phyloP scores from a whole-genome alignment of 176 grass and related monocot species.

The Dendrocalamus sinicus region DNA sequence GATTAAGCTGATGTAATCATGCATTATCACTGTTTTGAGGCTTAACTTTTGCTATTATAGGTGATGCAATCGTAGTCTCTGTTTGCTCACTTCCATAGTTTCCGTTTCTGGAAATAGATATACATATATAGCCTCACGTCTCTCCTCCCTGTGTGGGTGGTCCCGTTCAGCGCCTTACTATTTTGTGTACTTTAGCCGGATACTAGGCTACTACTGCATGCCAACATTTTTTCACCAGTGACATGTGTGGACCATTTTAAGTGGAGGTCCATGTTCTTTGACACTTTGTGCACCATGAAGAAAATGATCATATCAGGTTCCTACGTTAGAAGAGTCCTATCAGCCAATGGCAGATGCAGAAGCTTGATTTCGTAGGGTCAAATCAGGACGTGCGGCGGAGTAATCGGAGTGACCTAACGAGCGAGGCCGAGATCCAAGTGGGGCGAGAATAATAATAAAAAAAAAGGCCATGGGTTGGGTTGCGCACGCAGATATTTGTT shows the following conservation, averaged over 20 bases:
- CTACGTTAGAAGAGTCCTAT: neutral
- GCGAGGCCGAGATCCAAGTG: neutral
- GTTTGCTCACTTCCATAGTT: constrained; percentile 7
- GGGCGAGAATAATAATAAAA: neutral
- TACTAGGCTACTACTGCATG: constrained; percentile 25
- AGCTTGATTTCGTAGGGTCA: neutral
- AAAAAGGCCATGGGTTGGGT: neutral
- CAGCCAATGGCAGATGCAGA: neutral
- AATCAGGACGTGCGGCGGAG: neutral
- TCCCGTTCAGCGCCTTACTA: constrained; percentile 37
- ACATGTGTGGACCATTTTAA: neutral
- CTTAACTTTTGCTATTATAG: constrained; percentile 36
- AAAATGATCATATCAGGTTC: constrained; percentile 26
- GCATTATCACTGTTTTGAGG: neutral
- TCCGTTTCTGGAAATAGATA: constrained; percentile 45
- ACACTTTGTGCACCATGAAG: neutral
- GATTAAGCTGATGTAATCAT: constrained; percentile 48
- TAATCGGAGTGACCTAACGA: neutral
- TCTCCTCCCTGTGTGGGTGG: constrained; percentile 5
- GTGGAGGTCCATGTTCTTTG: neutral
- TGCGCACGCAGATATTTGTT: neutral
- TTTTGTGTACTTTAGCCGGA: constrained; percentile 2
- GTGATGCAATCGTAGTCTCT: constrained; percentile 23
- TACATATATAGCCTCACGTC: neutral
- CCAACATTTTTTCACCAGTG: neutral